A percentile compares a stretch with the other conserved stretches of the same genome.
phyloP scores from a whole-genome alignment of 225 moss, liverwort and hornwort genomes.

The Straminergon stramineum region DNA sequence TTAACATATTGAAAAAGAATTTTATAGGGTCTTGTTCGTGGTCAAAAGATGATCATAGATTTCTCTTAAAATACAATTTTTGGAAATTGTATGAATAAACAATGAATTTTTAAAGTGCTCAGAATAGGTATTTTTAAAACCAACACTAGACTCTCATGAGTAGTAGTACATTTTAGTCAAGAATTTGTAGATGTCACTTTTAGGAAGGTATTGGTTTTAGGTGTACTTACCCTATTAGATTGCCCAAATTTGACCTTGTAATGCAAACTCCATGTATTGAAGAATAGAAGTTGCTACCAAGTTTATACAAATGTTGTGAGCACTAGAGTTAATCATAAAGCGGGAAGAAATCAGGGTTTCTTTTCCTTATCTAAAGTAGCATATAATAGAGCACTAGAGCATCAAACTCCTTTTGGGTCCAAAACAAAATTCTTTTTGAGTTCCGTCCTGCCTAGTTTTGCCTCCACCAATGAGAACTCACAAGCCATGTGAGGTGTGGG shows the following conservation, averaged over 20 bases:
- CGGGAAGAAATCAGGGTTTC: rapidly evolving
- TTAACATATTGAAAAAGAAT: too few species aligned
- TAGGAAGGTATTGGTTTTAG: neutral
- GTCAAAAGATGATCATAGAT: too few species aligned
- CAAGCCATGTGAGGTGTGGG: rapidly evolving
- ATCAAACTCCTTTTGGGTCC: neutral
- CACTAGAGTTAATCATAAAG: neutral
- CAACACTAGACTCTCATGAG: neutral
- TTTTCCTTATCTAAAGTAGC: neutral
- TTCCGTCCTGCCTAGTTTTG: too few species aligned
- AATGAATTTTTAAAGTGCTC: neutral
- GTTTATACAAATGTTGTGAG: neutral
- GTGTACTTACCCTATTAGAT: neutral
- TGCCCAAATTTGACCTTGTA: neutral
- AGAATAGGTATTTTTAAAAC: neutral
- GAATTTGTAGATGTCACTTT: neutral
- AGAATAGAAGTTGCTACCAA: neutral
- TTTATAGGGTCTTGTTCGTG: too few species aligned
- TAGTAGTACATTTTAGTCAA: neutral
- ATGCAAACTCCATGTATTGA: neutral
- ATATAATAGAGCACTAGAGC: too few species aligned
- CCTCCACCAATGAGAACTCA: neutral
- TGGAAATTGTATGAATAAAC: neutral
- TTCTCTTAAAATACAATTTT: too few species aligned
- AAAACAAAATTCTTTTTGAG: neutral